Base-by-base conservation (phyloP, 192 early-diverging fungal genomes). In the Ambispora gerdemannii region DNA sequence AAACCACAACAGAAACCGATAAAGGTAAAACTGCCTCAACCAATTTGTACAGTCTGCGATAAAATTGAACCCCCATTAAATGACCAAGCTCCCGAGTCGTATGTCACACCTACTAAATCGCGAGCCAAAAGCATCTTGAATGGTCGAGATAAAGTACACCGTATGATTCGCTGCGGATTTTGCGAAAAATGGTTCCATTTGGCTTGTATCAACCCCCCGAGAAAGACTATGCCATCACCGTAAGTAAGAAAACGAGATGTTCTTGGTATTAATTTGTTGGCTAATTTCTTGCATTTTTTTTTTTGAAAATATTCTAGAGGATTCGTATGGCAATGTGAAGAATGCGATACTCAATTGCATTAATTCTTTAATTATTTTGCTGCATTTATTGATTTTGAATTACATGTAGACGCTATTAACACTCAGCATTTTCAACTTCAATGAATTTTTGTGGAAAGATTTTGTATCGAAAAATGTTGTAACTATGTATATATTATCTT, bases 311-410 rank as follows among this genome's bases (percentile, higher is more conserved):
- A 30, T 66, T 33, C 17, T 66, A 66, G 64, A 1, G 68, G 68
- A 31, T 70, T 55, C 27, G 19, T 70, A 13, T 70, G 68, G 68
- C 25, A 51, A 60, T 70, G 68, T 59, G 68, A 58, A 36, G 68
- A 70, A 3, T 70, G 68, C 20, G 68, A 70, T n/a, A 36, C 63
- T 63, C 7, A 43, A 43, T 43, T 6, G 38, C 38, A 10, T 43
- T 10, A 43, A 43, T n/a, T n/a, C n/a, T n/a, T n/a, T n/a, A n/a
- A n/a, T n/a, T n/a, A n/a, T n/a, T n/a, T n/a, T n/a, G n/a, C n/a
- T n/a, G n/a, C n/a, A n/a, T n/a, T n/a, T n/a, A n/a, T n/a, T n/a
- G n/a, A n/a, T n/a, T n/a, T n/a, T n/a, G n/a, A n/a, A n/a, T n/a
- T n/a, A n/a, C n/a, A n/a, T n/a, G n/a, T n/a, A n/a, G n/a, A n/a